Conservation (phyloP, 306 rosid species). For the Glycine tomentella region DNA sequence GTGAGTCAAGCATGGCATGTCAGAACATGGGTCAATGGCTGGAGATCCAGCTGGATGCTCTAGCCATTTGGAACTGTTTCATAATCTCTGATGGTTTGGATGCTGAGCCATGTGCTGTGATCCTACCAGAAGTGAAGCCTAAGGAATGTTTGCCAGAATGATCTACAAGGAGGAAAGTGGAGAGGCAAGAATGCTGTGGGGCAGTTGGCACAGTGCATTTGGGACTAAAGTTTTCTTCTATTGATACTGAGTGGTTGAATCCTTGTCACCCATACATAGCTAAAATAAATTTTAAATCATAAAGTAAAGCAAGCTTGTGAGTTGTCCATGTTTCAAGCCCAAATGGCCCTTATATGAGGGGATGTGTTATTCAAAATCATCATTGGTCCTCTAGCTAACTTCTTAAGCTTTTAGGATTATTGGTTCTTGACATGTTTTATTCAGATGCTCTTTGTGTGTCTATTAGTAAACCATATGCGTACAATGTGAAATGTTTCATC, state of each 20-base stretch:
- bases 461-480: background rate
- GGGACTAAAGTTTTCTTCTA: background rate
- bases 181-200: background rate
- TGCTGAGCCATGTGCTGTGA: too few species aligned
- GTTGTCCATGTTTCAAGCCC: background rate
- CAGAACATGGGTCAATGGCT: too few species aligned
- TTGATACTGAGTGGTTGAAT: background rate
- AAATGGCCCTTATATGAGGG: background rate
- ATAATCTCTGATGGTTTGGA: too few species aligned
- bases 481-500: background rate
- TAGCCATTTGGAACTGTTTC: too few species aligned
- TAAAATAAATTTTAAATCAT: background rate
- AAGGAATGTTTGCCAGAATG: too few species aligned
- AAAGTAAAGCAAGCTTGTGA: background rate
- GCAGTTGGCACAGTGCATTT: background rate
- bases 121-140: too few species aligned
- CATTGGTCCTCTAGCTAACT: slow-evolving; percentile 4
- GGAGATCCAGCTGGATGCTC: too few species aligned
- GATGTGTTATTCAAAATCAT: background rate
- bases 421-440: slow-evolving; percentile 1
- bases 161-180: background rate
- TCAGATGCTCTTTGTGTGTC: background rate
- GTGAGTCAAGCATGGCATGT: too few species aligned
- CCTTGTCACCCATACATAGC: background rate
- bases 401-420: background rate